Percentiles rank a stretch among this genome's conserved stretches.
Evolutionary conservation across 495 filamentous ascomycete species (phyloP).

Genomic region (Elaphomyces granulatus): DNA sequence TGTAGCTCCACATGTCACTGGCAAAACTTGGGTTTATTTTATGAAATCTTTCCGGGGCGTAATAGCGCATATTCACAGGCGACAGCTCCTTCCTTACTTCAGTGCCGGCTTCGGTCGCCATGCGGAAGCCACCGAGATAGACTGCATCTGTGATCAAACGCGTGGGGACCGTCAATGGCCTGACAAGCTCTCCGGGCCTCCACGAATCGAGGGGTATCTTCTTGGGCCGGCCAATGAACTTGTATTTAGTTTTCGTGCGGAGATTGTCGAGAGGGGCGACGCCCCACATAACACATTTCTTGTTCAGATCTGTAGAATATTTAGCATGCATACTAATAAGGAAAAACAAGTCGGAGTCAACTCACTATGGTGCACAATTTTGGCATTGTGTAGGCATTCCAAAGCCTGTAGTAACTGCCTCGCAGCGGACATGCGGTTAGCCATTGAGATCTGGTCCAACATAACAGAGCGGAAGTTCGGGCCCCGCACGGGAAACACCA

Average conservation of each 20-base stretch:
- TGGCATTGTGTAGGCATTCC: conserved; percentile 15
- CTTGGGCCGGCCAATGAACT: conserved; percentile 14
- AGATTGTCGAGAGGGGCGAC: conserved; percentile 11
- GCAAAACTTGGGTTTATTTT: too few species aligned
- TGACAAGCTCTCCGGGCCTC: conserved; percentile 14
- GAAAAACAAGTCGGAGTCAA: conserved; percentile 2
- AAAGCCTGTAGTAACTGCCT: conserved; percentile 16
- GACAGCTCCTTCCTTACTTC: too few species aligned
- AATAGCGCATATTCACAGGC: too few species aligned
- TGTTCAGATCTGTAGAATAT: conserved; percentile 11
- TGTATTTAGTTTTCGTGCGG: conserved; percentile 13
- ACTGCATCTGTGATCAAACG: conserved; percentile 26
- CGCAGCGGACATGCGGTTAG: conserved; percentile 19
- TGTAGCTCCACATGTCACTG: too few species aligned
- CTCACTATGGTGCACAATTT: conserved; percentile 16
- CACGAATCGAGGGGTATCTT: conserved; percentile 10
- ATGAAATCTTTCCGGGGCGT: too few species aligned
- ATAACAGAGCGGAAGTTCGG: conserved; percentile 12
- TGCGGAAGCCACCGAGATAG: conserved; percentile 41
- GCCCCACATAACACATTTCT: conserved; percentile 14
- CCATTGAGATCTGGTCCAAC: conserved; percentile 6
- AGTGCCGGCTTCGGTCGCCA: too few species aligned
- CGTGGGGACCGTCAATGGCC: conserved; percentile 5
- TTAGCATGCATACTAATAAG: conserved; percentile 3
- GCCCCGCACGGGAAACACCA: conserved; percentile 20